Evolutionary conservation across 768 basidiomycete genomes (phyloP), one percentile per base, ranked within the genome.

Genomic region (Suillus sp.): DNA sequence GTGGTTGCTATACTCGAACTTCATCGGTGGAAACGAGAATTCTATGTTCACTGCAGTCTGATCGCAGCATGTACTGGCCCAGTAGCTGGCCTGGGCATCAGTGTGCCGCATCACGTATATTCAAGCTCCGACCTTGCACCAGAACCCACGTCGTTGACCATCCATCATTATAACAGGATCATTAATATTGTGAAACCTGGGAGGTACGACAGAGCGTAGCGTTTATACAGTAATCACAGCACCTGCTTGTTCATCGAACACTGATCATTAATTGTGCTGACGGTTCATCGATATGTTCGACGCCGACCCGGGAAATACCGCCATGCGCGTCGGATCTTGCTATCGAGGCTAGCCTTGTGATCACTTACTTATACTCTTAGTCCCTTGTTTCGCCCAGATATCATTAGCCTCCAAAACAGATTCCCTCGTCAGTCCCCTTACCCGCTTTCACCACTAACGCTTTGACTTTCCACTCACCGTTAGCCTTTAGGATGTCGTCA

Each of bases 231-330:
- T 16, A 27, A 50, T 50, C 48, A 18, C 16, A 50, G 9, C n/a
- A 20, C 42, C 20, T 27, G 27, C 8, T 50, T 3, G 8, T 27
- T 30, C 43, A 45, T 45, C 10, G 43, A 43, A 25, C 13, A 2
- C 22, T 48, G 6, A 45, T 11, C n/a, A 13, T 45, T 45, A 13
- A 22, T 47, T 47, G 13, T 22, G 8, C 10, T 27, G 48, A 50
- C 30, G 25, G 38, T 40, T 47, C 22, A 47, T 47, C 45, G 3
- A 48, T 25, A 10, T 2, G 48, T 50, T 2, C 48, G 16, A 50
- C 48, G 27, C 27, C 51, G 20, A 53, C 51, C 51, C 51, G 51
- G 51, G 20, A 53, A 53, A 13, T 53, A 53, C 51, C 51, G 51
- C 51, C 20, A 34, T n/a, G 51, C 51, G 32, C 51, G 11, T 53